Evolutionary conservation across 345 rosid genomes (phyloP).

Genomic region (Eucalyptus rudis): DNA sequence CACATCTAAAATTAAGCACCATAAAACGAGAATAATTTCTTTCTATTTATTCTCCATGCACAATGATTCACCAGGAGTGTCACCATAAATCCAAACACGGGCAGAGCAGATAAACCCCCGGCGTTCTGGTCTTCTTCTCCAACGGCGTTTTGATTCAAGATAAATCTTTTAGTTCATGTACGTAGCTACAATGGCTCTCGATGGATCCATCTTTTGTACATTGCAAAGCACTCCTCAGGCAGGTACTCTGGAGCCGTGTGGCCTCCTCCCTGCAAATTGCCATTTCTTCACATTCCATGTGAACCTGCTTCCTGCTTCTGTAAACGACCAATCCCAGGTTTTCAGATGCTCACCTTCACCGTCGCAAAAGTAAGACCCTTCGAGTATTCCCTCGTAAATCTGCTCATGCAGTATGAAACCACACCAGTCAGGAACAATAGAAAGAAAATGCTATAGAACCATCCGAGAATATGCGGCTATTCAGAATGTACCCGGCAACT

Average conservation of each 20-base stretch:
- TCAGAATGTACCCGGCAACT: slow-evolving; percentile 7
- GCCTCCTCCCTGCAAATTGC: slow-evolving; percentile 10
- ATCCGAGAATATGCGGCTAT: not conserved
- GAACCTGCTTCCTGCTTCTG: not conserved
- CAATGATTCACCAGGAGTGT: not conserved
- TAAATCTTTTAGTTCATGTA: not conserved
- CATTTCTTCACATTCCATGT: not conserved
- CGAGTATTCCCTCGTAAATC: not conserved
- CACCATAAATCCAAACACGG: not conserved
- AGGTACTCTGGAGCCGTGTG: slow-evolving; percentile 10
- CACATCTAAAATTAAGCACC: not conserved
- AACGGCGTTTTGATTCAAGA: not conserved
- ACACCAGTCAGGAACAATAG: not conserved
- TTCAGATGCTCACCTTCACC: slow-evolving; percentile 2
- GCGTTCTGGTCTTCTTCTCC: not conserved
- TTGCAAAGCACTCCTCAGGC: slow-evolving; percentile 10
- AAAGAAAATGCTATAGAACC: not conserved
- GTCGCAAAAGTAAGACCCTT: slow-evolving; percentile 12
- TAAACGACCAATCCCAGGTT: not conserved
- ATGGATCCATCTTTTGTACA: slow-evolving; percentile 12
- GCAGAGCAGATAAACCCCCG: not conserved
- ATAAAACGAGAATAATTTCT: not conserved
- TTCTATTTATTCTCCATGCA: not conserved
- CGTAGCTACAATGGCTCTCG: not conserved
- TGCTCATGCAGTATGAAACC: not conserved